Base-by-base conservation (phyloP, 257 asterid genomes). In the Ajuga chamaepitys region DNA sequence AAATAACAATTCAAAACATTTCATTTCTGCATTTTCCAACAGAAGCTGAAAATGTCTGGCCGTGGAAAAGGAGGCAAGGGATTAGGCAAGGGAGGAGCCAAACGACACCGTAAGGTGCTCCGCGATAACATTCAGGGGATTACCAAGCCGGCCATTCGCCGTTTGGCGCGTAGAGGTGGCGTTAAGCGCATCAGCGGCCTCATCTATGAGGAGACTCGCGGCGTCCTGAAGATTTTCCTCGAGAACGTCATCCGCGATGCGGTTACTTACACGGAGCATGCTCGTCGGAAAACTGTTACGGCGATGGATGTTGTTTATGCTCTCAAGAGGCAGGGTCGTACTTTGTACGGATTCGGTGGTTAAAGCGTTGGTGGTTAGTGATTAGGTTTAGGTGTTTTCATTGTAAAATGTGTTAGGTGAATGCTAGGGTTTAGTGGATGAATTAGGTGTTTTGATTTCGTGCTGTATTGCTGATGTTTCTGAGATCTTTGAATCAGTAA, bases 141-240 rank as follows among this genome's bases (percentile, higher is more conserved):
- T 62, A 70, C 80, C 56, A 79, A 82, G 78, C 85, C 85, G 46
- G 85, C 85, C 40, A 83, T 83, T 0, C 79, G 82, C 59, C 84
- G 86, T 9, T 22, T 83, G 62, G 88, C 86, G 44, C 83, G 86
- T 53, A 69, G 85, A 7, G 83, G 83, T 1, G 88, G 85, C 5
- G 88, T 82, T 38, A 79, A 82, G 83, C 82, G 87, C 25, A 79
- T 82, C 64, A 82, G 88, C 47, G 88, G 88, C 54, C 85, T 82
- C 7, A 78, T 82, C 64, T 82, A 82, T 17, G 78, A 74, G 26
- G 78, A 74, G 16, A 74, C 74, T 11, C 77, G 81, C 24, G 77
- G 81, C 7, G 77, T 76, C 7, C 20, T 76, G 30, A 76, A 76
- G 74, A 76, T 76, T 24, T 76, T 76, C 35, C 70, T 71, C 13